These are phyloP conservation scores for Penicillium simplicissimum DNA, from an alignment of 495 filamentous ascomycete genomes.

Conservation along the genomic window DNA sequence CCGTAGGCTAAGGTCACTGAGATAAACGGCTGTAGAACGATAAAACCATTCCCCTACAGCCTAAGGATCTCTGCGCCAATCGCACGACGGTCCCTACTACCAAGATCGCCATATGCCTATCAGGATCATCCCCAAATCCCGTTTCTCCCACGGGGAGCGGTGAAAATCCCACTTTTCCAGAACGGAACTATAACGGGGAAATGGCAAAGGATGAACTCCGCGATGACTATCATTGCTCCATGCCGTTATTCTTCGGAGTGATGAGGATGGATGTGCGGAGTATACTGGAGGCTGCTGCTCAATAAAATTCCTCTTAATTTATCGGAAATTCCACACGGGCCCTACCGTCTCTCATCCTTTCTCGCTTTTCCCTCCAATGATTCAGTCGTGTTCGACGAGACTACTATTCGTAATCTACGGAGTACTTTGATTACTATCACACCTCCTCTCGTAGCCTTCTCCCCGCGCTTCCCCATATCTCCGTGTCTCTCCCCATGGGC, in stretches of 20 bases:
- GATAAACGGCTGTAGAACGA: no score
- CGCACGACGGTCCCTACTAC: no score
- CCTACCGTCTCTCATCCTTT: neutral
- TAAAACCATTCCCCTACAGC: no score
- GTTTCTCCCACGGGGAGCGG: neutral
- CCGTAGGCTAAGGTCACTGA: no score
- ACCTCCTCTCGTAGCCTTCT: neutral
- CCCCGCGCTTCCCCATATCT: neutral
- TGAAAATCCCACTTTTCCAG: slow-evolving; percentile 3
- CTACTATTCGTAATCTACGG: no score
- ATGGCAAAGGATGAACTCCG: neutral
- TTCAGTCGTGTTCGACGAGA: no score
- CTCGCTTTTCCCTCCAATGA: neutral
- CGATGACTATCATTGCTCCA: neutral
- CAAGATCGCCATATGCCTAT: no score
- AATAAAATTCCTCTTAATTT: neutral
- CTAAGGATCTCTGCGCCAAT: no score
- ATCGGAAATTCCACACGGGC: neutral
- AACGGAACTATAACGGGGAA: neutral
- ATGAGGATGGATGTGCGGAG: no score
- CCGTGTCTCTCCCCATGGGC: neutral
- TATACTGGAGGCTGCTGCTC: no score
- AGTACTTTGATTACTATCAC: neutral
- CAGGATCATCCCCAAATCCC: neutral
- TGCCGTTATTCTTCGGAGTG: no score